Base-by-base conservation (phyloP, 306 rosid genomes). In the Medicago lupulina region DNA sequence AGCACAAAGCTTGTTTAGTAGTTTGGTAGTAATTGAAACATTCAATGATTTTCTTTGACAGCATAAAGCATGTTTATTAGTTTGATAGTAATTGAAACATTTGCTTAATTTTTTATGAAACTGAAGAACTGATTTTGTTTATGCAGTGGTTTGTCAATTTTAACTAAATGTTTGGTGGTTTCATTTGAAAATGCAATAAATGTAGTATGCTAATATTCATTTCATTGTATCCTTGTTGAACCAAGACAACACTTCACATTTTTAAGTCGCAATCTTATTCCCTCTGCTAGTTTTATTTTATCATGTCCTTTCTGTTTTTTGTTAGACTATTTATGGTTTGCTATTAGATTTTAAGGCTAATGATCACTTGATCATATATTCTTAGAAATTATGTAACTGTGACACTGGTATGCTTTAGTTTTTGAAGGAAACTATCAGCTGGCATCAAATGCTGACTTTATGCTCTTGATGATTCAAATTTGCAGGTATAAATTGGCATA, bases 401-500 rank as follows among this genome's bases (percentile, higher is more conserved):
- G 61, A 47, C 23, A 7, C 28, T 59, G 9, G 17, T 66, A 68
- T 44, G 75, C 28, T 57, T 10, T 57, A 44, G 36, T 67, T 43
- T 38, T 23, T 49, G 77, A 25, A 15, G 11, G 64, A 59, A 60
- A 25, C 67, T 19, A 63, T 43, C 28, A 43, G 70, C 74, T 34
- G 55, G 17, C 67, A 73, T 77, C 31, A 41, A 38, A n/a, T 54
- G 39, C 70, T 75, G 67, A 70, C 36, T 73, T 65, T 11, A 23
- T 68, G 64, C 38, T 72, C 18, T 62, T 75, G 49, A 49, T 81
- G 81, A 80, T 75, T 74, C 62, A 25, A 49, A 13, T 70, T 78
- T 80, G 82, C 94, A 94, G 98, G 87, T 94, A 94, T 81, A 85
- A 79, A 76, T 47, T 90, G 88, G 92, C 93, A 18, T 92, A 87